These are phyloP conservation scores for Alternaria arbusti DNA, from an alignment of 2,329 filamentous ascomycete species.

Conservation along the genomic window DNA sequence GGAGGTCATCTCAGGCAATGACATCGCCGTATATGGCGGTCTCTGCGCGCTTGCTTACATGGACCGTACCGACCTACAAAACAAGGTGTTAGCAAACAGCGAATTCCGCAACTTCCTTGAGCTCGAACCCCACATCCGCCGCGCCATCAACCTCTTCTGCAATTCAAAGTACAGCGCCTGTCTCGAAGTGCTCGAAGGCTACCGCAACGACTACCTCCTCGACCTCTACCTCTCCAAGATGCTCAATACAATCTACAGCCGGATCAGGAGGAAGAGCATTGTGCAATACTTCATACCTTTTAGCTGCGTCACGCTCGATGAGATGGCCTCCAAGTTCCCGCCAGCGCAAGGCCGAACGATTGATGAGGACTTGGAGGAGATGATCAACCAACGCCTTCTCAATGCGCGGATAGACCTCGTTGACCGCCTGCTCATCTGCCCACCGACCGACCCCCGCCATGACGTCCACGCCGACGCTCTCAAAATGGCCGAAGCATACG, in stretches of 20 bases:
- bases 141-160: conserved; percentile 87
- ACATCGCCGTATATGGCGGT: conserved; percentile 90
- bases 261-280: conserved; percentile 88
- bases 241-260: conserved; percentile 71
- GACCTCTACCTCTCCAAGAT: conserved; percentile 85
- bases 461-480: conserved; percentile 75
- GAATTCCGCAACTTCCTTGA: conserved; percentile 88
- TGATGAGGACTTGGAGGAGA: conserved; percentile 74
- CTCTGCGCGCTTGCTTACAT: conserved; percentile 90
- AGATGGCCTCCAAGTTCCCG: conserved; percentile 78
- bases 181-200: conserved; percentile 79
- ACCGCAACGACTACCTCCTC: conserved; percentile 85
- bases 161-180: conserved; percentile 88
- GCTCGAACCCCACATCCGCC: conserved; percentile 90
- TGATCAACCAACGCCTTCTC: conserved; percentile 77
- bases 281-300: conserved; percentile 92
- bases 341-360: conserved; percentile 58
- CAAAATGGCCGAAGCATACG: conserved; percentile 71
- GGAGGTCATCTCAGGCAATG: conserved; percentile 79
- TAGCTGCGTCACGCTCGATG: conserved; percentile 81
- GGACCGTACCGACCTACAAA: conserved; percentile 77
- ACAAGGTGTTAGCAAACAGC: conserved; percentile 80
- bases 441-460: conserved; percentile 69
- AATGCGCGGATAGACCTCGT: conserved; percentile 85
- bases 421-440: conserved; percentile 76